These are phyloP conservation scores for Coccomyxa sp. DNA, from an alignment of 139 green algal species.

Conservation along the genomic window DNA sequence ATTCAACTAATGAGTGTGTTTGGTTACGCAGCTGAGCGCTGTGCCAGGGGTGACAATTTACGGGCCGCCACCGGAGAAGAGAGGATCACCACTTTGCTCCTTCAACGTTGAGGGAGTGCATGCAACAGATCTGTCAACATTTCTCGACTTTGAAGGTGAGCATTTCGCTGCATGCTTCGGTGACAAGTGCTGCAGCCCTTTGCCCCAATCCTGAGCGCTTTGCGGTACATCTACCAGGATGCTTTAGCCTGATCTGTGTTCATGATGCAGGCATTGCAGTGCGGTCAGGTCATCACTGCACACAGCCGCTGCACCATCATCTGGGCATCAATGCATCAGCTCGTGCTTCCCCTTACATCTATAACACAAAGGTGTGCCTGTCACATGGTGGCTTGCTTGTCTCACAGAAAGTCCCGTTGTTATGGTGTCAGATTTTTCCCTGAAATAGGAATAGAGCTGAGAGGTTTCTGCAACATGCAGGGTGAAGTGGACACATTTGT, in stretches of 20 bases:
- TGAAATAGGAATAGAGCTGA: too few species aligned
- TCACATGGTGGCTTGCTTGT: too few species aligned
- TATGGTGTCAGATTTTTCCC: too few species aligned
- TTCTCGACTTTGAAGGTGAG: conserved; percentile 71
- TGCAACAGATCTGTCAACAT: conserved; percentile 89
- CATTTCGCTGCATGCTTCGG: background rate
- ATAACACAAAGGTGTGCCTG: conserved; percentile 75
- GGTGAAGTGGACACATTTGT: too few species aligned
- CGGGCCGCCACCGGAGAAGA: conserved; percentile 62
- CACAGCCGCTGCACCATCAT: conserved; percentile 88
- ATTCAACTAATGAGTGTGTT: too few species aligned
- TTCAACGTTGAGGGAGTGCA: conserved; percentile 97
- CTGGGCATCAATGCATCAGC: conserved; percentile 79
- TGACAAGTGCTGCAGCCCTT: background rate
- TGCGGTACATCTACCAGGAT: too few species aligned
- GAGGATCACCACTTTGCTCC: conserved; percentile 74
- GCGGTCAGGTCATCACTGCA: conserved; percentile 95
- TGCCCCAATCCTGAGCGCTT: too few species aligned
- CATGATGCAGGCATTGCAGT: conserved; percentile 75
- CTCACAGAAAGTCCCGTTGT: too few species aligned
- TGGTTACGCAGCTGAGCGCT: conserved; percentile 36
- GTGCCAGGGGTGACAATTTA: conserved; percentile 81
- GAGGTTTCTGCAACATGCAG: too few species aligned
- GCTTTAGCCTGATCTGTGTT: too few species aligned
- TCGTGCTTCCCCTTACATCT: conserved; percentile 88